A percentile compares a stretch with the other conserved stretches of the same genome.
These are phyloP conservation scores for Aspergillus mulundensis DNA, from an alignment of 495 filamentous ascomycete genomes.

Conservation along the genomic window DNA sequence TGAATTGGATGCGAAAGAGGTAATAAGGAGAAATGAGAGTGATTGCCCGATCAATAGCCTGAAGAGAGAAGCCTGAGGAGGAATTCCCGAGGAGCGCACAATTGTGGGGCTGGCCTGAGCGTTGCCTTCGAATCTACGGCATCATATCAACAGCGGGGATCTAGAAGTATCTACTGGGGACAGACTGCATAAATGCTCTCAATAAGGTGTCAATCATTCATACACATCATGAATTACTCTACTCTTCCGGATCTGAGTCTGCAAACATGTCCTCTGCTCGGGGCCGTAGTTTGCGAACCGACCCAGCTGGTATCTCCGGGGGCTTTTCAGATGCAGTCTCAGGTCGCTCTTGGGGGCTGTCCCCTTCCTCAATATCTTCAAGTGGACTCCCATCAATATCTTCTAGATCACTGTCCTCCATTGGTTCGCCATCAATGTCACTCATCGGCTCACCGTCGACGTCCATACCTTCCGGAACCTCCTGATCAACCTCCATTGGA, in stretches of 20 bases:
- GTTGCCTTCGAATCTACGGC: conserved; percentile 6
- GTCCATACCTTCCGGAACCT: conserved; percentile 19
- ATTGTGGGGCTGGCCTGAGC: conserved; percentile 14
- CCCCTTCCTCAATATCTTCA: conserved; percentile 33
- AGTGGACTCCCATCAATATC: conserved; percentile 52
- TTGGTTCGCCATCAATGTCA: conserved; percentile 49
- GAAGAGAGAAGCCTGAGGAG: conserved; percentile 7
- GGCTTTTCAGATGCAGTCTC: conserved; percentile 15
- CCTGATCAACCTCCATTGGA: conserved; percentile 23
- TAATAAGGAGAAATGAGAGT: neutral
- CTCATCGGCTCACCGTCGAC: conserved; percentile 39
- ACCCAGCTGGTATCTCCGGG: conserved; percentile 21
- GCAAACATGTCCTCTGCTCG: conserved; percentile 96
- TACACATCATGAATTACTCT: neutral
- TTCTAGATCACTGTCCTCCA: conserved; percentile 53
- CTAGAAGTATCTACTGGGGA: neutral
- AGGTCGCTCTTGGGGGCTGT: conserved; percentile 15
- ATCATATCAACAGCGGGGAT: neutral
- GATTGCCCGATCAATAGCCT: conserved; percentile 7
- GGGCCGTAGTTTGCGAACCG: conserved; percentile 56
- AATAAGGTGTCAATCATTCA: neutral
- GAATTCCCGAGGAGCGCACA: conserved; percentile 9
- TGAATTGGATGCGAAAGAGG: neutral
- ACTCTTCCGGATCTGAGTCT: conserved; percentile 52
- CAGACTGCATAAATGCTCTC: neutral